A percentile compares a stretch with the other conserved stretches of the same genome.
These are phyloP conservation scores for Penicillium sclerotiorum DNA, from an alignment of 2,329 filamentous ascomycete species.

Conservation along the genomic window DNA sequence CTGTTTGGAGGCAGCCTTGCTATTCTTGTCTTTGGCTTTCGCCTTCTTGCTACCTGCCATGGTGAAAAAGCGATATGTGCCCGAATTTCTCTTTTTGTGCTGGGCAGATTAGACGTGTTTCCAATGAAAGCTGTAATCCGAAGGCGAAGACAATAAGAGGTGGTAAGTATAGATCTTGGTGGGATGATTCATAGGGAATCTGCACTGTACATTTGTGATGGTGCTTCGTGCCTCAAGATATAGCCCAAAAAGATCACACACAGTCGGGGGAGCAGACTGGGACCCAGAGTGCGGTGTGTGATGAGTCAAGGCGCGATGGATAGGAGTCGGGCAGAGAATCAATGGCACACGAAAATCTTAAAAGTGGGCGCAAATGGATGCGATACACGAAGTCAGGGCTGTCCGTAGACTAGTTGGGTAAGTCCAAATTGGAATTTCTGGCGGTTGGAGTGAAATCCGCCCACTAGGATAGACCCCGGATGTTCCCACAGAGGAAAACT, in stretches of 20 bases:
- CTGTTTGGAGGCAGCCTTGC: constrained; percentile 31
- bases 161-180: constrained; percentile 31
- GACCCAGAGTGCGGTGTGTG: constrained; percentile 20
- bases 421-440: constrained; percentile 26
- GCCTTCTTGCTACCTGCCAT: constrained; percentile 37
- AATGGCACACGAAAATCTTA: constrained; percentile 23
- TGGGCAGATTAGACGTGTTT: constrained; percentile 31
- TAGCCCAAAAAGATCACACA: constrained; percentile 27
- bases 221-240: constrained; percentile 33
- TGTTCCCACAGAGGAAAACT: neutral
- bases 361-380: constrained; percentile 34
- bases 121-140: constrained; percentile 31
- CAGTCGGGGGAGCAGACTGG: constrained; percentile 22
- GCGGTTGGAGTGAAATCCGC: constrained; percentile 9
- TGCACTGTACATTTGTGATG: constrained; percentile 37
- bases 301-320: constrained; percentile 19
- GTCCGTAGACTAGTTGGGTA: constrained; percentile 31
- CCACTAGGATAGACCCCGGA: constrained; percentile 15
- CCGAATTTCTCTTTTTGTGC: constrained; percentile 27
- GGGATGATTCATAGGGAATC: constrained; percentile 28
- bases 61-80: constrained; percentile 32
- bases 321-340: constrained; percentile 24
- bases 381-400: constrained; percentile 35
- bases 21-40: constrained; percentile 31
- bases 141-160: constrained; percentile 13